Evolutionary conservation across 2,329 filamentous ascomycete species (phyloP).

Genomic region (Aspergillus vadensis): DNA sequence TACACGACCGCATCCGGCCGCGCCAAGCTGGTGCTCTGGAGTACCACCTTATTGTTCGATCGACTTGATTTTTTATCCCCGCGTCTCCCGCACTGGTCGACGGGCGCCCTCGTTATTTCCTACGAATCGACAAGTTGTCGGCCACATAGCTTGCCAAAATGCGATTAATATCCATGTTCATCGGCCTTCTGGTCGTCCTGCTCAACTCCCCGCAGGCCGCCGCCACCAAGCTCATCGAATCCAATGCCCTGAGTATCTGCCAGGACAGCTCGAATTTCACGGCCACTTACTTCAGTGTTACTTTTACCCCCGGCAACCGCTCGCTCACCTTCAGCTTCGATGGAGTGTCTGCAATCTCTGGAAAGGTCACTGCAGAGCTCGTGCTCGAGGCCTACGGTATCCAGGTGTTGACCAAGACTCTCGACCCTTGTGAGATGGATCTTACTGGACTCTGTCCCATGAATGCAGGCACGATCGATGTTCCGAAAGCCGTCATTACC

Average conservation of each 20-base stretch:
- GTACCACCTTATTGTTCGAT: slow-evolving; percentile 26
- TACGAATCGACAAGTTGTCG: slow-evolving; percentile 6
- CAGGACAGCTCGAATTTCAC: slow-evolving; percentile 81
- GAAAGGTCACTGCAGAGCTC: slow-evolving; percentile 44
- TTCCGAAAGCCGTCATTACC: slow-evolving; percentile 67
- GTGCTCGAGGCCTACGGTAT: slow-evolving; percentile 86
- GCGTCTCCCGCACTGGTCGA: slow-evolving; percentile 11
- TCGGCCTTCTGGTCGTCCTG: slow-evolving; percentile 44
- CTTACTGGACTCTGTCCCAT: slow-evolving; percentile 85
- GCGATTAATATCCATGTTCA: slow-evolving; percentile 37
- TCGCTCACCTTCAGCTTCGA: slow-evolving; percentile 72
- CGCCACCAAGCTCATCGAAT: slow-evolving; percentile 70
- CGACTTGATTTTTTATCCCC: slow-evolving; percentile 6
- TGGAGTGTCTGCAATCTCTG: slow-evolving; percentile 70
- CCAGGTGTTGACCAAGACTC: slow-evolving; percentile 63
- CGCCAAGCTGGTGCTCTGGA: slow-evolving; percentile 38
- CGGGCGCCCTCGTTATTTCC: slow-evolving; percentile 10
- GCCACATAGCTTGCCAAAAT: slow-evolving; percentile 28
- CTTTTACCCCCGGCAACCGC: slow-evolving; percentile 64
- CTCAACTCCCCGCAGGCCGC: slow-evolving; percentile 53
- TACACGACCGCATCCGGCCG: slow-evolving; percentile 39
- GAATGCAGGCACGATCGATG: slow-evolving; percentile 77
- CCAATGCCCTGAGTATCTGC: slow-evolving; percentile 81
- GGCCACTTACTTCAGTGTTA: slow-evolving; percentile 82
- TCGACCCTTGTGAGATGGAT: slow-evolving; percentile 74